Conservation (phyloP, 1,139 yeast genomes). For the Protomyces pachydermus region DNA sequence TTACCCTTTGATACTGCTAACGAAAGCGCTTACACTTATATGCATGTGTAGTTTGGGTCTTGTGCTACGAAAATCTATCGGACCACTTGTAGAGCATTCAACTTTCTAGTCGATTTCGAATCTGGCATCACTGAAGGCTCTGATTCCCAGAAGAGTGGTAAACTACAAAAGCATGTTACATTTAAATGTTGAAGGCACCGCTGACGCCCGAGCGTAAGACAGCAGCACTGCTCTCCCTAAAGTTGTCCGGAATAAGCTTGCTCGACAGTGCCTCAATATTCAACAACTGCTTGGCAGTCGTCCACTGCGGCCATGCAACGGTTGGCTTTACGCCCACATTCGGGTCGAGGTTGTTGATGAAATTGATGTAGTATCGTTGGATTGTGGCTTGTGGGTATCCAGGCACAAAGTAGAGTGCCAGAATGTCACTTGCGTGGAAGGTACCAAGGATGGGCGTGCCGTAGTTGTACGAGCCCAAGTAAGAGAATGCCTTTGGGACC, state of each 20-base stretch:
- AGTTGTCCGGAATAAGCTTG: background rate
- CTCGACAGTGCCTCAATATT: background rate
- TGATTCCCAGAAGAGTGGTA: too few species aligned
- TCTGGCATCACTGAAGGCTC: too few species aligned
- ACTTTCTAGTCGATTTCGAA: too few species aligned
- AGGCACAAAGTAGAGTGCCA: background rate
- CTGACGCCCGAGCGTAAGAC: background rate
- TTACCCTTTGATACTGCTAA: too few species aligned
- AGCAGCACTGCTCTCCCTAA: background rate
- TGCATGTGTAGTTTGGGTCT: too few species aligned
- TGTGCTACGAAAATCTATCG: too few species aligned
- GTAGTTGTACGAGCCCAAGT: background rate
- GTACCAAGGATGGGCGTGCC: background rate
- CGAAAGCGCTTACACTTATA: too few species aligned
- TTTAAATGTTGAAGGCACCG: background rate
- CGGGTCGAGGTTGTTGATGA: background rate
- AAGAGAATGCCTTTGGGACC: background rate
- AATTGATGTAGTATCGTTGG: background rate
- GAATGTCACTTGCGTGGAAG: background rate
- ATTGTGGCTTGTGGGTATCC: background rate
- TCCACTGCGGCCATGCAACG: slow-evolving; percentile 1
- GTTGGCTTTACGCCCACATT: background rate
- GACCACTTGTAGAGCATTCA: too few species aligned
- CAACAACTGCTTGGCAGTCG: background rate
- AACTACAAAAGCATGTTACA: too few species aligned